phyloP scores from a whole-genome alignment of 2,329 filamentous ascomycete genomes.

The Paramyrothecium sp. region DNA sequence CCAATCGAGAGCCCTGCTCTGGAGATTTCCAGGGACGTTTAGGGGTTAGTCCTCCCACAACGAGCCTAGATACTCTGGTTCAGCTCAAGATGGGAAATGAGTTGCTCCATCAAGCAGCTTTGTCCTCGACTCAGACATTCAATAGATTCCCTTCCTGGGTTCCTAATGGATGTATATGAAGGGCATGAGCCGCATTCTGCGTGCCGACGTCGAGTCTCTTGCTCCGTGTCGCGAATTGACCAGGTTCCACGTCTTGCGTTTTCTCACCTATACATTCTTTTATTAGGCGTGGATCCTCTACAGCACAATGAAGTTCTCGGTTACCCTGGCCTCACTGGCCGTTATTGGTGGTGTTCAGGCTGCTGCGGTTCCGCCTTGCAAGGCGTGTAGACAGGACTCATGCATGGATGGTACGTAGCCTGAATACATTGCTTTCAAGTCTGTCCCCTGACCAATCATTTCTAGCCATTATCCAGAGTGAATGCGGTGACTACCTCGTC shows the following conservation, averaged over 20 bases:
- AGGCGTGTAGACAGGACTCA: conserved; percentile 5
- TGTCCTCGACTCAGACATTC: neutral
- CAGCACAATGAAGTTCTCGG: neutral
- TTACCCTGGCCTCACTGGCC: neutral
- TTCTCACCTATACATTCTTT: neutral
- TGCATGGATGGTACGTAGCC: conserved; percentile 8
- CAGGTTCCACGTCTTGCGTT: neutral
- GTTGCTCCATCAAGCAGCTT: neutral
- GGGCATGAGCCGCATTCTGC: neutral
- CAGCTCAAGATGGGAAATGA: neutral
- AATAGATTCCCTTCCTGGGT: no score
- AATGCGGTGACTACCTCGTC: conserved; percentile 5
- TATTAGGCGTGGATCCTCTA: neutral
- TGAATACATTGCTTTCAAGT: neutral
- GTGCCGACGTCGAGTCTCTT: neutral
- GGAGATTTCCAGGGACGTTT: neutral
- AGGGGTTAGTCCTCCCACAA: neutral
- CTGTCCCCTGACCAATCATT: neutral
- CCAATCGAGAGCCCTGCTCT: neutral
- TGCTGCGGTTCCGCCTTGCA: conserved; percentile 6
- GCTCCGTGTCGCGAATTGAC: neutral
- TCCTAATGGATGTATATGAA: neutral
- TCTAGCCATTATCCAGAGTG: conserved; percentile 4
- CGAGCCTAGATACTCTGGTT: neutral
- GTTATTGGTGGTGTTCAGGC: conserved; percentile 12